Conservation (phyloP, 768 basidiomycete genomes). For the Lactifluus hygrophoroides region DNA sequence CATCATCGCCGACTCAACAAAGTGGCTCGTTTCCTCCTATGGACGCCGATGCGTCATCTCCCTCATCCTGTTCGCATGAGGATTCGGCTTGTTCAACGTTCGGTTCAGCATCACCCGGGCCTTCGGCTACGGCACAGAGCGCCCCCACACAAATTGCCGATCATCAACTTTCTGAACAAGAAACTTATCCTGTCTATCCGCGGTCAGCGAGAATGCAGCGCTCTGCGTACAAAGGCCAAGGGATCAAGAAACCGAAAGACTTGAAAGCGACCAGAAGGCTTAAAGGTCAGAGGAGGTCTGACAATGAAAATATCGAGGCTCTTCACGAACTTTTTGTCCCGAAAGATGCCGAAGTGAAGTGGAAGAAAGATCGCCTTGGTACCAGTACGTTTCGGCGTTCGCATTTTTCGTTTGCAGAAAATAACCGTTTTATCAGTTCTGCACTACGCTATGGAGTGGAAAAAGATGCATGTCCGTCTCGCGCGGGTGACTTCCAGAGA, state of each 20-base stretch:
- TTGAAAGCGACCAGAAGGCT: slow-evolving; percentile 3
- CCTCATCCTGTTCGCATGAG: background rate
- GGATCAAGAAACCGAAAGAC: background rate
- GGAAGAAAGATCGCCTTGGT: slow-evolving; percentile 12
- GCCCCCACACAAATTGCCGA: background rate
- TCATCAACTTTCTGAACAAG: background rate
- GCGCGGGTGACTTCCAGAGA: background rate
- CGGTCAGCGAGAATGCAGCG: background rate
- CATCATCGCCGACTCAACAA: background rate
- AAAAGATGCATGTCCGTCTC: background rate
- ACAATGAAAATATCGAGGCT: slow-evolving; percentile 1
- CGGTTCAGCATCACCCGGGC: background rate
- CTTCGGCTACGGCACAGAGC: background rate
- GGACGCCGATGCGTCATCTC: background rate
- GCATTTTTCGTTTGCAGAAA: background rate
- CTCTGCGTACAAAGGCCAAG: background rate
- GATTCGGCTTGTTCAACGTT: background rate
- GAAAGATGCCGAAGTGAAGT: background rate
- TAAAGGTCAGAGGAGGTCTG: background rate
- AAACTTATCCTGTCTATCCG: background rate
- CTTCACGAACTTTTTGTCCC: slow-evolving; percentile 7
- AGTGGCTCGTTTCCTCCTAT: background rate
- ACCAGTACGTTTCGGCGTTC: background rate
- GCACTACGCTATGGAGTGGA: background rate
- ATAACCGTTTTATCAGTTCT: background rate